Percentiles rank a stretch among this genome's conserved stretches.
These are phyloP conservation scores for Solanum clarkiae DNA, from an alignment of 257 asterid species.

Conservation along the genomic window DNA sequence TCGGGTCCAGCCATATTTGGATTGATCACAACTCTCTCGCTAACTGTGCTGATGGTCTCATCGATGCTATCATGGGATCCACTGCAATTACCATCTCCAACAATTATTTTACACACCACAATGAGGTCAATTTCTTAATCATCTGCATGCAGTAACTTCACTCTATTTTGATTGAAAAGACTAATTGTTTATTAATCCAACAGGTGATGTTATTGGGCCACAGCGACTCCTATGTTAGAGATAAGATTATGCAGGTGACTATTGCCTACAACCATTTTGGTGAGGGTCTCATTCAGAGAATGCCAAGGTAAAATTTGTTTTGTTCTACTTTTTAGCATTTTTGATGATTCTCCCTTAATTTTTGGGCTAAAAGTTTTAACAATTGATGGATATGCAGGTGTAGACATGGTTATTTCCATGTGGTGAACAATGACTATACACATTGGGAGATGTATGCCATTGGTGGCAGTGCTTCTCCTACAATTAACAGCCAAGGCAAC, in stretches of 20 bases:
- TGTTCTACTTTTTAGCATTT: not conserved
- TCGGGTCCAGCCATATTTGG: constrained; percentile 75
- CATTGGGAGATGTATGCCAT: constrained; percentile 94
- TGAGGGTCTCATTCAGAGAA: constrained; percentile 41
- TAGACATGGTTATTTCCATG: constrained; percentile 87
- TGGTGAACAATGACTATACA: constrained; percentile 89
- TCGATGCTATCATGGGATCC: constrained; percentile 81
- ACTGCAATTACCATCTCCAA: constrained; percentile 87
- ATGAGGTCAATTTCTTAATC: constrained; percentile 37
- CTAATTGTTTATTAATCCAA: not conserved
- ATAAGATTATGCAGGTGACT: constrained; percentile 46
- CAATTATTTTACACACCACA: constrained; percentile 74
- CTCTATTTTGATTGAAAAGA: not conserved
- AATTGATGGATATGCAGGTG: constrained; percentile 40
- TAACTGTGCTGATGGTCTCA: constrained; percentile 74
- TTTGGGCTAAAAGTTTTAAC: not conserved
- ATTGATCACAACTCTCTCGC: constrained; percentile 73
- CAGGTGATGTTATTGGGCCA: constrained; percentile 53
- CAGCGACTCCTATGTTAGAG: constrained; percentile 28
- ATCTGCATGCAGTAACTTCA: not conserved
- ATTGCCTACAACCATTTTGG: constrained; percentile 53
- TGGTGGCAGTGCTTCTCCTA: constrained; percentile 94
- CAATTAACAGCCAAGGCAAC: constrained; percentile 94
- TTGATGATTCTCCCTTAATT: not conserved
- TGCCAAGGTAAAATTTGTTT: constrained; percentile 26